Evolutionary conservation across 768 basidiomycete genomes (phyloP), one percentile per base, ranked within the genome.

Genomic region (Mycena chlorophos): DNA sequence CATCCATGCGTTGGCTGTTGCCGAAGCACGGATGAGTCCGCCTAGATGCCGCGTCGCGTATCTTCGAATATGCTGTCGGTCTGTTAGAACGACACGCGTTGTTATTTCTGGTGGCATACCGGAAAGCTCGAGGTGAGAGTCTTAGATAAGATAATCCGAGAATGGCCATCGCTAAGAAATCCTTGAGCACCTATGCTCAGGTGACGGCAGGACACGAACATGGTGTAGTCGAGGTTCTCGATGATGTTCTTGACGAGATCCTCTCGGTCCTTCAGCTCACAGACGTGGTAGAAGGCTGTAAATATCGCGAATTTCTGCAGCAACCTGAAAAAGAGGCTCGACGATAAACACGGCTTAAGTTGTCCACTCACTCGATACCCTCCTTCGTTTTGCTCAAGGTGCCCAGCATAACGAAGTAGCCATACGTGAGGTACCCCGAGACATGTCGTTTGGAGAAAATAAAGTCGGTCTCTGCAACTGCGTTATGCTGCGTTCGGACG

Each of bases 341-440:
- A 58, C 14, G 53, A 20, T 43, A 54, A 13, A 50, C n/a, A 34
- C 26, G 14, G 38, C 22, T 23, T 12, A 25, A 27, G 40, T 49
- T 13, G 20, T n/a, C n/a, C 16, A 54, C 89, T 62, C 68, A 95
- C 94, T 91, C 89, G 22, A 95, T 82, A 23, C 97, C 97, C 45
- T 97, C 92, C 46, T 85, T 81, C 59, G 87, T 85, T 65, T 88
- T 93, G 74, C 91, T 96, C 43, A 99, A 76, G 1, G 84, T 87
- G 6, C 96, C 96, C 2, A 99, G 79, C 87, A 99, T 94, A 64
- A 97, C 94, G 61, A 99, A 84, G 70, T 98, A 98, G 0, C 94
- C 96, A 63, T 84, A 89, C 0, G 92, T 91, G 63, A 99, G 71
- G 0, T 93, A 94, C 17, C 87, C 86, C 37, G 87, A 78, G 46